Base-by-base conservation (phyloP, 257 asterid genomes). In the Parsonsia alboflavescens region DNA sequence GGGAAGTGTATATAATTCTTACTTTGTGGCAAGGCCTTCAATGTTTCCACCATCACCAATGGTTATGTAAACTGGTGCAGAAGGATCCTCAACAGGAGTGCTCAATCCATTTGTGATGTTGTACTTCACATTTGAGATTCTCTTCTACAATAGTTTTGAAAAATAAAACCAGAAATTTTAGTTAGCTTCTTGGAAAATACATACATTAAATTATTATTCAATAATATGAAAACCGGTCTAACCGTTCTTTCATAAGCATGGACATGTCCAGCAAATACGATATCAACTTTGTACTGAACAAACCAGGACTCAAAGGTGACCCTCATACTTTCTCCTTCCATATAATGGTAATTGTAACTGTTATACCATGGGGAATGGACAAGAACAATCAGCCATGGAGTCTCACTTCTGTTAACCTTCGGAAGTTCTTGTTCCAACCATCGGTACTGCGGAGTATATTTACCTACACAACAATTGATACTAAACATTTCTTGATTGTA, bases 281-380 rank as follows among this genome's bases (percentile, higher is more conserved):
- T 22, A 45, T 87, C 88, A 7, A 87, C 91, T 68, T 84, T 89
- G 84, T 81, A 2, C 49, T 81, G 9, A 48, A 85, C 88, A 30
- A 87, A 81, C 92, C 91, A 85, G 2, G 78, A 19, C 24, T 89
- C 95, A 16, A 85, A 85, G 79, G 59, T 57, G 2, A 84, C 90
- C 50, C 88, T 84, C 89, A 88, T 84, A 82, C 82, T 80, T 73
- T 88, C 92, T 36, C 88, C 87, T 74, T 88, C 90, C 92, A 84
- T 84, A 52, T 79, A 85, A 71, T 88, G 92, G 74, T 85, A 82
- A 78, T 54, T 75, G 33, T 86, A 74, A 36, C 80, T 81, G 76
- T 84, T 88, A 30, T 87, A 87, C 88, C 79, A 72, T 8, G 87
- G 89, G 16, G 82, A 76, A 77, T 87, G 87, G 42, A 83, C 53